Evolutionary conservation across 2,329 filamentous ascomycete genomes (phyloP), one percentile per base, ranked within the genome.

Genomic region (Talaromyces piceae): DNA sequence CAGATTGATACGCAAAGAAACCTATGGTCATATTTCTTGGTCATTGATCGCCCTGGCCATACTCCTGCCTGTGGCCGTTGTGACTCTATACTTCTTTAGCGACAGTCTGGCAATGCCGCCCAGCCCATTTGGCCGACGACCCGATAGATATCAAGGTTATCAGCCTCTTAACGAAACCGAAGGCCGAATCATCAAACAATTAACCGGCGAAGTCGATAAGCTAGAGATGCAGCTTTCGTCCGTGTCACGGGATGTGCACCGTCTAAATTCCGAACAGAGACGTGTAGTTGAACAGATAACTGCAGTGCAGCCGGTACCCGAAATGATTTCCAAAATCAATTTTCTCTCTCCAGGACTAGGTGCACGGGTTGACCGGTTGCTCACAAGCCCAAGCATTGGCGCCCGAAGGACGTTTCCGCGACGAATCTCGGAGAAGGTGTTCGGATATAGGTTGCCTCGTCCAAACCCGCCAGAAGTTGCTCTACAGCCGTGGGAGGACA

Each of bases 401-500:
- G 64, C 50, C 58, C 55, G 56, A 23, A 58, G 41, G 43, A 55
- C 49, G 43, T 45, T 60, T n/a, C 20, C 60, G 4, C 51, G 59
- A 43, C 50, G 59, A 52, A 12, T 61, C 50, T 50, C 59, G 11
- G 54, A 58, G 9, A 56, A 18, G 31, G 54, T 20, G 49, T 53
- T 39, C n/a, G 58, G 4, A 28, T 31, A 33, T 6, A 44, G 37
- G 18, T 50, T 58, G 49, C 59, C 48, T 47, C 43, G 59, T 58
- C 61, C 66, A 12, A 55, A 60, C 18, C 70, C 75, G 1, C 75
- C 77, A 0, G 61, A 71, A n/a, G 67, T 75, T 0, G 88, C 86
- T 1, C 74, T 95, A 2, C 64, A 69, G 1, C 70, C 74, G 3
- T 95, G 91, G 89, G 74, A 83, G 8, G 87, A 95, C 45, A 78